Conservation (phyloP, 78 protist species). For the Trichosphaerium sp. region DNA sequence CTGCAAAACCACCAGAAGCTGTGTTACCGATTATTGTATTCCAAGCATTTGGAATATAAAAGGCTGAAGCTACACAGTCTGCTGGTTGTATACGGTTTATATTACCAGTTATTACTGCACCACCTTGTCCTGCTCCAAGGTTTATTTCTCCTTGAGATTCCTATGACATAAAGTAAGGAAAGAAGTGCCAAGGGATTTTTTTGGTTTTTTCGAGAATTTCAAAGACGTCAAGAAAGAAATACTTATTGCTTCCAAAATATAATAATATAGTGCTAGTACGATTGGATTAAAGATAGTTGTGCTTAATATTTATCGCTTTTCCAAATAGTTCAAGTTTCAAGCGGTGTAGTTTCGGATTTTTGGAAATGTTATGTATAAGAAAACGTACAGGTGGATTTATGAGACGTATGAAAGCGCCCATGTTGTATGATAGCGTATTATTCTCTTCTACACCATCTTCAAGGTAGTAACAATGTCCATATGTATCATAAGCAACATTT, state of each 20-base stretch:
- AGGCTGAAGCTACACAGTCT: slow-evolving; percentile 49
- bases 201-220: slow-evolving; percentile 8
- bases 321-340: no score
- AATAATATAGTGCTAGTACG: no score
- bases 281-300: no score
- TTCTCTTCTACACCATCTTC: slow-evolving; percentile 64
- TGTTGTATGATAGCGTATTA: slow-evolving; percentile 32
- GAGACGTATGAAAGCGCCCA: slow-evolving; percentile 43
- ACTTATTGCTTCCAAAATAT: no score
- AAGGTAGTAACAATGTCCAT: slow-evolving; percentile 52
- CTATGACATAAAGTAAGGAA: no score
- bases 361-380: neutral
- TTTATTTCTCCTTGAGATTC: no score
- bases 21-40: slow-evolving; percentile 53
- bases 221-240: no score
- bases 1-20: slow-evolving; percentile 70
- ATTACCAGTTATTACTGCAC: no score
- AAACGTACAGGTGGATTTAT: slow-evolving; percentile 43
- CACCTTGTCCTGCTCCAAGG: no score
- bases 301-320: no score
- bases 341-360: no score
- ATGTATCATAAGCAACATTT: slow-evolving; percentile 46
- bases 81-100: no score
- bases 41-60: slow-evolving; percentile 57
- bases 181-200: neutral